Evolutionary conservation across 148 eudicot species (phyloP).

Genomic region (Camellia sinensis): DNA sequence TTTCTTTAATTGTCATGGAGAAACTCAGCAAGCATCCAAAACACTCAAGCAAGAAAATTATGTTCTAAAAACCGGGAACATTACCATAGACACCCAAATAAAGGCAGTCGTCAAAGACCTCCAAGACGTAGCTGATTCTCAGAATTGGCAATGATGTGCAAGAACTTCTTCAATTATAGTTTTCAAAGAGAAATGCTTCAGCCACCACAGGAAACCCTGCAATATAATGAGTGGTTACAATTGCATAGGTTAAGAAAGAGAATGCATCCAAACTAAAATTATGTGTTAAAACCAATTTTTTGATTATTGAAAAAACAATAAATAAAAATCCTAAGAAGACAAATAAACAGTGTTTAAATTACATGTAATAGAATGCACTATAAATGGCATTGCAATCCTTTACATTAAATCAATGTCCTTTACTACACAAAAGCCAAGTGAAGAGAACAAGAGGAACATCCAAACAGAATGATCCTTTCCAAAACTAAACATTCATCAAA

Average conservation of each 20-base stretch:
- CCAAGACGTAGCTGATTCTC: background rate
- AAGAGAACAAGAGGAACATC: background rate
- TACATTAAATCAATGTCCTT: background rate
- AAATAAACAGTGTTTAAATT: background rate
- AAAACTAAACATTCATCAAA: background rate
- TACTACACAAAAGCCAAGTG: background rate
- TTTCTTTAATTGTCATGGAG: background rate
- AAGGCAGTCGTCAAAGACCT: background rate
- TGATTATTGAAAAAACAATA: background rate
- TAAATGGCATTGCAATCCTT: background rate
- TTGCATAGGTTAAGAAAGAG: background rate
- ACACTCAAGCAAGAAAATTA: background rate
- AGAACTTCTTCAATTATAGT: background rate
- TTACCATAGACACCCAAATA: slow-evolving; percentile 25
- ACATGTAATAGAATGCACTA: background rate
- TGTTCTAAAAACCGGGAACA: background rate
- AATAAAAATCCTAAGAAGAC: background rate
- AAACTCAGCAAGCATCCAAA: background rate
- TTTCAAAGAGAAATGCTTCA: background rate
- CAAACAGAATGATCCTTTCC: background rate
- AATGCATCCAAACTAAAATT: background rate
- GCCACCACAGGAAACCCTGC: slow-evolving; percentile 19
- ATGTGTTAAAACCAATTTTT: background rate
- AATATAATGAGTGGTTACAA: background rate
- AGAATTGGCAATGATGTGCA: background rate